Conservation (phyloP, 2,329 filamentous ascomycete species). For the Verticillium tricorpus region DNA sequence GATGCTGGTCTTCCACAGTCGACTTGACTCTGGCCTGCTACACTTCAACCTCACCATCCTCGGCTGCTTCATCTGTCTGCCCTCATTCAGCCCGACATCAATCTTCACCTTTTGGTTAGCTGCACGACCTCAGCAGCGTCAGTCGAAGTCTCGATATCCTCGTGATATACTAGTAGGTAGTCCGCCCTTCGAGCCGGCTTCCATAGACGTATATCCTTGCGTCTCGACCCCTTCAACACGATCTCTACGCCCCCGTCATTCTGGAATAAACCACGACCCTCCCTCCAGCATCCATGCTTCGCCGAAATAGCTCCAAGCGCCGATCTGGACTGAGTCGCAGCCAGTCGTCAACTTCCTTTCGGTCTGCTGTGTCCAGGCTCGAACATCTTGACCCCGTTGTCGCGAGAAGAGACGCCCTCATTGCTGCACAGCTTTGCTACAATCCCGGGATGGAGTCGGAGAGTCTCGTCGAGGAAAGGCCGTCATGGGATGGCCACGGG, state of each 20-base stretch:
- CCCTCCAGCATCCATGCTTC: conserved; percentile 35
- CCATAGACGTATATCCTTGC: neutral
- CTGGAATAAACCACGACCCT: too few species aligned
- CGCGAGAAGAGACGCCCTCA: conserved; percentile 55
- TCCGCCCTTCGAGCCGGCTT: neutral
- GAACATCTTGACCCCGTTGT: conserved; percentile 43
- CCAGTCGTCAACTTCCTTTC: conserved; percentile 48
- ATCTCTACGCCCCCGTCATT: too few species aligned
- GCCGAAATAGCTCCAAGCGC: conserved; percentile 42
- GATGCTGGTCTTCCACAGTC: too few species aligned
- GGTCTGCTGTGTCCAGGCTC: conserved; percentile 34
- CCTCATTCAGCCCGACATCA: neutral
- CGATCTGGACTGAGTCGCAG: conserved; percentile 41
- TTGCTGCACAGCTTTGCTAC: conserved; percentile 59
- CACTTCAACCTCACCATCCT: neutral
- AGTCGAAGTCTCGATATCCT: conserved; percentile 10
- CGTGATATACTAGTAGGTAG: conserved; percentile 4
- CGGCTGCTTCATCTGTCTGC: neutral
- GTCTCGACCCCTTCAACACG: neutral
- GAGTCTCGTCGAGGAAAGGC: conserved; percentile 26
- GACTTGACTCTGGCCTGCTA: neutral
- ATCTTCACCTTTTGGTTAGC: conserved; percentile 12
- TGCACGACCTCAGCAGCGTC: conserved; percentile 9
- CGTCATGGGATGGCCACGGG: neutral
- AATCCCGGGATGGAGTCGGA: conserved; percentile 41